These are phyloP conservation scores for Aureobasidium pullulans DNA, from an alignment of 2,329 filamentous ascomycete genomes.

Conservation along the genomic window DNA sequence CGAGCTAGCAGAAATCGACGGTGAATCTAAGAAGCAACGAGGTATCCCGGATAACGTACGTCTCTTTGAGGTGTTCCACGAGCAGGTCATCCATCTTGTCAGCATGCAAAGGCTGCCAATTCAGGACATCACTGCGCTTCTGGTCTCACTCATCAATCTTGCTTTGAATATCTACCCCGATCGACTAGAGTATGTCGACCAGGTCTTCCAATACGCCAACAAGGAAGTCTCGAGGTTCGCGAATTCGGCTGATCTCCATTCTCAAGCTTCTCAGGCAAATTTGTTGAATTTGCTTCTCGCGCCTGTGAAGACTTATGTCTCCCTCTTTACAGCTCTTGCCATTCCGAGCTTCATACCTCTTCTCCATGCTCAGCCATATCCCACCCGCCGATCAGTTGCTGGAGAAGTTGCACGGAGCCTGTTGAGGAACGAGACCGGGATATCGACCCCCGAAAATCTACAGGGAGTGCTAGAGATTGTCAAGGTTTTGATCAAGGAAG, in stretches of 20 bases:
- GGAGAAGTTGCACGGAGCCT: conserved; percentile 78
- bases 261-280: conserved; percentile 76
- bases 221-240: conserved; percentile 80
- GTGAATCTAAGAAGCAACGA: conserved; percentile 38
- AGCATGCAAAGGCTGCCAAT: conserved; percentile 86
- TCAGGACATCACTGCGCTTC: conserved; percentile 85
- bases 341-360: conserved; percentile 88
- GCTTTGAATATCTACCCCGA: conserved; percentile 95
- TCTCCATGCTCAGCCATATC: conserved; percentile 84
- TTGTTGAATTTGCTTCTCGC: conserved; percentile 85
- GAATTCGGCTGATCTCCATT: conserved; percentile 93
- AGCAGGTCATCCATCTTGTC: conserved; percentile 88
- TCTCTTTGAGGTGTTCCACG: conserved; percentile 95
- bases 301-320: conserved; percentile 81
- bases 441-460: conserved; percentile 69
- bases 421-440: conserved; percentile 72
- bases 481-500: conserved; percentile 88
- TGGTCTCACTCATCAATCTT: conserved; percentile 90
- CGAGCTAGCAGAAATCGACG: conserved; percentile 31
- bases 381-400: conserved; percentile 82
- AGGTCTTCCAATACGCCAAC: conserved; percentile 82
- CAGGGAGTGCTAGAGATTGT: conserved; percentile 84
- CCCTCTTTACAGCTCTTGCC: conserved; percentile 91
- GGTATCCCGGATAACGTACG: conserved; percentile 71
- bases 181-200: conserved; percentile 87